A percentile compares a stretch with the other conserved stretches of the same genome.
phyloP scores from a whole-genome alignment of 1,139 yeast species.

The Kurtzmaniella quercitrusa region DNA sequence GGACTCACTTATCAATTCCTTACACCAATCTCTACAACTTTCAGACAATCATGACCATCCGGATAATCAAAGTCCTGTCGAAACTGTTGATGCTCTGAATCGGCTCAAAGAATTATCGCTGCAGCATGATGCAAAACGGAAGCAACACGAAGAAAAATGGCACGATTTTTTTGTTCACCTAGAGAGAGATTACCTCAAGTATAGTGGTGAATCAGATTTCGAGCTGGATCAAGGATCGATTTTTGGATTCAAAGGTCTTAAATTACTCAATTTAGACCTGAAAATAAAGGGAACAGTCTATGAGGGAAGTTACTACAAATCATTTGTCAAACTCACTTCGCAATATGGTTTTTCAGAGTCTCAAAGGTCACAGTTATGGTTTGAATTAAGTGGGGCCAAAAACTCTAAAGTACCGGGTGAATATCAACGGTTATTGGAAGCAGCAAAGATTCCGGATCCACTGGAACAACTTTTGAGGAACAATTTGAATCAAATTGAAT shows the following conservation, averaged over 20 bases:
- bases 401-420: slow-evolving; percentile 47
- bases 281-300: slow-evolving; percentile 2
- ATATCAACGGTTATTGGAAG: slow-evolving; percentile 29
- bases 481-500: slow-evolving; percentile 48
- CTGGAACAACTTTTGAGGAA: slow-evolving; percentile 19
- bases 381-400: slow-evolving; percentile 52
- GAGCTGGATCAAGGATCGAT: slow-evolving; percentile 18
- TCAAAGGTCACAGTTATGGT: slow-evolving; percentile 49
- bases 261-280: slow-evolving; percentile 19
- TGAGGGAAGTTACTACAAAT: slow-evolving; percentile 11
- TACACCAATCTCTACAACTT: background rate
- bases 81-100: slow-evolving; percentile 15
- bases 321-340: slow-evolving; percentile 34
- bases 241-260: slow-evolving; percentile 36
- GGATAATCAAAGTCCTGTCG: background rate
- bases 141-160: slow-evolving; percentile 30
- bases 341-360: slow-evolving; percentile 47
- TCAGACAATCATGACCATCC: background rate
- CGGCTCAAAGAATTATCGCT: slow-evolving; percentile 30
- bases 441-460: slow-evolving; percentile 9
- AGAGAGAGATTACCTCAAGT: slow-evolving; percentile 23
- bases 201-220: slow-evolving; percentile 11
- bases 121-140: slow-evolving; percentile 30
- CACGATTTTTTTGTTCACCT: slow-evolving; percentile 27
- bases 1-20: background rate